Evolutionary conservation across 2,329 filamentous ascomycete genomes (phyloP), one percentile per base, ranked within the genome.

Genomic region (Aureobasidium sp.): DNA sequence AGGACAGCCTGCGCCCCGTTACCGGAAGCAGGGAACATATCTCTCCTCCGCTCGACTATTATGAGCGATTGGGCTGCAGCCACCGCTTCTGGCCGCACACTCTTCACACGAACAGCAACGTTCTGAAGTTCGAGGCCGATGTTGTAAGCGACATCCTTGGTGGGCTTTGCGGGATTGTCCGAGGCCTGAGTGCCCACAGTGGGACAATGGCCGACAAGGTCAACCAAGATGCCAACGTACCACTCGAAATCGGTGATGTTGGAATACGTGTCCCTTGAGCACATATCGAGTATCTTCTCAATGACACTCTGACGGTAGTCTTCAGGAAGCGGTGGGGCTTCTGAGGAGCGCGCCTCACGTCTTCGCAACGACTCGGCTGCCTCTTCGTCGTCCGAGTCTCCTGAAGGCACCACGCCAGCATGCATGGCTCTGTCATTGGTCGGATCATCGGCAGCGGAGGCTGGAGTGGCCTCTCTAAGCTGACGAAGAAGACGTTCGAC

Each of bases 241-340:
- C 94, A 99, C 67, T 97, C 93, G 73, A 99, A 99, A 72, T 99
- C 93, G 58, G 82, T 78, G 52, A 99, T 81, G 70, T 91, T 90
- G 42, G 84, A 83, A 73, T 97, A 99, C 64, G 91, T 96, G 66
- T 92, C 88, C 66, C 87, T 86, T 9, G 91, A 90, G 73, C 93
- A 97, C 85, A 99, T 96, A 64, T 87, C 85, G 12, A 97, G 74
- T 64, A 97, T 91, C 63, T 89, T 84, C 62, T 83, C 82, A 58
- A 97, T 90, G 22, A 97, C 90, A 68, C 90, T 90, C 41, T 87
- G 79, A 57, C 87, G 87, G 73, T 97, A 99, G 66, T 96, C 90
- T 64, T 92, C 87, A 0, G 94, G 91, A 8, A 97, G 79, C 11
- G 87, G 84, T 6, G 85, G 81, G 17, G 81, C 73, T 65, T 76